Conservation (phyloP, 1,284 basidiomycete species). For the Sutorius eximius region DNA sequence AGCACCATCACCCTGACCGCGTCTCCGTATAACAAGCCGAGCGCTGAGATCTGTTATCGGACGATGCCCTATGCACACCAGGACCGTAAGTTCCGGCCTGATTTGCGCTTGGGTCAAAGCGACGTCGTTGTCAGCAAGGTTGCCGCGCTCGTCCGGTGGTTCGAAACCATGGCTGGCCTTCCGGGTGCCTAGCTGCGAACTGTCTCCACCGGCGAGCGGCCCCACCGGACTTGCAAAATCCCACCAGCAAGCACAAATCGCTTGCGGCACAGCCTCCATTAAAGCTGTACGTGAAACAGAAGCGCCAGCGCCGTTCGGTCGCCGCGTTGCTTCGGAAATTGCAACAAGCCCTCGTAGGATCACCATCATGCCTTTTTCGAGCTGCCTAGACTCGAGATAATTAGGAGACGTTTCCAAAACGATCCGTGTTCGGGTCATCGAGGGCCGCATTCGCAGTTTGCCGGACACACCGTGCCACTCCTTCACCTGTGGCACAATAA, state of each 20-base stretch:
- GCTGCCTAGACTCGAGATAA: conserved; percentile 15
- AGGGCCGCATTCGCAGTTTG: conserved; percentile 13
- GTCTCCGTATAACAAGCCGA: conserved; percentile 61
- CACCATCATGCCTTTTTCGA: conserved; percentile 23
- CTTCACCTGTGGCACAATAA: conserved; percentile 22
- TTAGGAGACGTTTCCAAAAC: conserved; percentile 17
- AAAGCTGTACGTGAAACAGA: conserved; percentile 31
- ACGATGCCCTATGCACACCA: conserved; percentile 65
- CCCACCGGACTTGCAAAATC: conserved; percentile 16
- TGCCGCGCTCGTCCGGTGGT: conserved; percentile 65
- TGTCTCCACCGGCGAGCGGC: conserved; percentile 14
- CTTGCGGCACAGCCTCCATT: conserved; percentile 10
- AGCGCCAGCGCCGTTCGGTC: conserved; percentile 17
- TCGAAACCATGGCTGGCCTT: conserved; percentile 64
- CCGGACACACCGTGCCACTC: conserved; percentile 11
- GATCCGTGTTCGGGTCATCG: conserved; percentile 6
- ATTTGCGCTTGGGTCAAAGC: conserved; percentile 65
- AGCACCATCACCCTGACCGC: conserved; percentile 54
- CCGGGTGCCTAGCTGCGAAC: conserved; percentile 11
- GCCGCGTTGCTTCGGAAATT: conserved; percentile 32
- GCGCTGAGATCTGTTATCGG: conserved; percentile 68
- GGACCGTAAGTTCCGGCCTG: conserved; percentile 64
- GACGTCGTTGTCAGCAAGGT: conserved; percentile 69
- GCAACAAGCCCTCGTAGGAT: conserved; percentile 10
- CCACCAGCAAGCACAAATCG: conserved; percentile 7